These are phyloP conservation scores for Cornus controversa DNA, from an alignment of 148 eudicot species.

Conservation along the genomic window DNA sequence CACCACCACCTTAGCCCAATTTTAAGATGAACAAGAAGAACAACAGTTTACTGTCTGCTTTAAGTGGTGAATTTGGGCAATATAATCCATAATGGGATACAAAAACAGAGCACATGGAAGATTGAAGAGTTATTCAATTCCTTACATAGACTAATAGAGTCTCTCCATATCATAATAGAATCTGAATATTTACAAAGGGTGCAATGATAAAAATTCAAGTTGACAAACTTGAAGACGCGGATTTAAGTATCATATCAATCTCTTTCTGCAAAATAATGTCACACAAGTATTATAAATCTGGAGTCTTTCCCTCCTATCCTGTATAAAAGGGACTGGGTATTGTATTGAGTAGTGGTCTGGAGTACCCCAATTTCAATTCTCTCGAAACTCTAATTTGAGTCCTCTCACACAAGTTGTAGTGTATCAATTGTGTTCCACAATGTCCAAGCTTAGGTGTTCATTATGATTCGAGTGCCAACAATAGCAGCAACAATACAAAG, in stretches of 20 bases:
- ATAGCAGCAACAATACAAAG: background rate
- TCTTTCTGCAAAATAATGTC: no score
- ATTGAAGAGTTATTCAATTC: background rate
- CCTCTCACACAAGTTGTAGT: no score
- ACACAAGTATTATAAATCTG: no score
- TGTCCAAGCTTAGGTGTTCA: background rate
- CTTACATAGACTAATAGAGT: background rate
- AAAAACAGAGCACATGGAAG: background rate
- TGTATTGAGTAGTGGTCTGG: no score
- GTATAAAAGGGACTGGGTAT: no score
- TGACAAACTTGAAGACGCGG: no score
- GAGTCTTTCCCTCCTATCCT: no score
- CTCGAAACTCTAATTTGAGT: no score
- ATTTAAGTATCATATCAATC: no score
- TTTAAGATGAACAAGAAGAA: background rate
- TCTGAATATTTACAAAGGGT: no score
- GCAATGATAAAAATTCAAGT: no score
- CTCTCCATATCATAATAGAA: background rate
- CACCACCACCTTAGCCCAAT: slow-evolving; percentile 8
- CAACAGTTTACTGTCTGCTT: background rate
- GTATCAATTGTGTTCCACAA: background rate
- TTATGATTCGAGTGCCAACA: background rate
- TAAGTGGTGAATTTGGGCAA: background rate
- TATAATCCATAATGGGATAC: slow-evolving; percentile 4
- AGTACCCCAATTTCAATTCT: no score